A percentile compares a stretch with the other conserved stretches of the same genome.
phyloP scores from a whole-genome alignment of 2,329 filamentous ascomycete genomes.

The Lizonia empirigonia region DNA sequence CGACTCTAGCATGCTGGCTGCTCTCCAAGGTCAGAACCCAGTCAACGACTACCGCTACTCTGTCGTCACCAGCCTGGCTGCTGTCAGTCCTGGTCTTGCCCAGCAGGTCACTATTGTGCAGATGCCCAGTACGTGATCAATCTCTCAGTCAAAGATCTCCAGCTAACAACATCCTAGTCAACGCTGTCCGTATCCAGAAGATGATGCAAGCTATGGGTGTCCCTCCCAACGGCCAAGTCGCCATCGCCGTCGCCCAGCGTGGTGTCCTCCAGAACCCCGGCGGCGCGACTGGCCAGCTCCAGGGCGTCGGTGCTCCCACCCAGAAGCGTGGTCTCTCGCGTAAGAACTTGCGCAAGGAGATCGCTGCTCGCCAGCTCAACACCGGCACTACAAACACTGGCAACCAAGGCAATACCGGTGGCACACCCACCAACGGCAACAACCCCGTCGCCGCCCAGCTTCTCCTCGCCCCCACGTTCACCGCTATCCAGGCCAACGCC shows the following conservation, averaged over 20 bases:
- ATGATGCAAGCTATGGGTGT: conserved; percentile 45
- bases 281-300: conserved; percentile 41
- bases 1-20: conserved; percentile 41
- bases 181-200: conserved; percentile 43
- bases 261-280: conserved; percentile 45
- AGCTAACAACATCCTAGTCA: conserved; percentile 35
- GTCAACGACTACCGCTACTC: conserved; percentile 48
- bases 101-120: conserved; percentile 46
- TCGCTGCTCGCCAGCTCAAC: conserved; percentile 27
- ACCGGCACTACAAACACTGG: background rate
- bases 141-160: background rate
- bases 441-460: conserved; percentile 44
- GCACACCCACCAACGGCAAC: conserved; percentile 37
- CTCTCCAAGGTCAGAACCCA: conserved; percentile 35
- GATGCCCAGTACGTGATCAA: conserved; percentile 40
- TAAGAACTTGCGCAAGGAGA: conserved; percentile 29
- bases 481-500: conserved; percentile 41
- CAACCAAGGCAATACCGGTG: conserved; percentile 18
- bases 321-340: conserved; percentile 30
- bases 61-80: conserved; percentile 42
- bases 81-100: conserved; percentile 42
- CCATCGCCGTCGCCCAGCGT: conserved; percentile 46
- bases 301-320: conserved; percentile 25
- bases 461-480: conserved; percentile 46
- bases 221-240: conserved; percentile 38